Percentiles rank a stretch among this genome's conserved stretches.
Conservation (phyloP, 83 land plant species). For the Isoetes engelmannii region DNA sequence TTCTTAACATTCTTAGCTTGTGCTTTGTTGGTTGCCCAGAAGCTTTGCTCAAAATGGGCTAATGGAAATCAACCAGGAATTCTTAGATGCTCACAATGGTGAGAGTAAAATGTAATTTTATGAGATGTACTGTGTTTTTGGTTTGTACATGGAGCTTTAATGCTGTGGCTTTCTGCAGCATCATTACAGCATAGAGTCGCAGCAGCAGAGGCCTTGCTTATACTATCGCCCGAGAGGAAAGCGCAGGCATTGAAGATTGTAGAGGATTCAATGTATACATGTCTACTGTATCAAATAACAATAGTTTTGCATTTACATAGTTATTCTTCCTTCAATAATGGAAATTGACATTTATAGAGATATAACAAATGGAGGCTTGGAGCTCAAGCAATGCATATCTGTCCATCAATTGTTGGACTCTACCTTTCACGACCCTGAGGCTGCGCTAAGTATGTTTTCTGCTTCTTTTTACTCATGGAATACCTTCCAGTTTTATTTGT, state of each 20-base stretch:
- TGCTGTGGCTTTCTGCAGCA: constrained; percentile 35
- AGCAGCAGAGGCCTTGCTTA: constrained; percentile 76
- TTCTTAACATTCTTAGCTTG: constrained; percentile 2
- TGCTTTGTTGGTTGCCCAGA: constrained; percentile 29
- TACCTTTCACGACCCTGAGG: constrained; percentile 53
- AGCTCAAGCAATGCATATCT: constrained; percentile 66
- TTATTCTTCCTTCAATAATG: too few species aligned
- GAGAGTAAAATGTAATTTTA: neutral
- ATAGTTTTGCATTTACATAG: neutral
- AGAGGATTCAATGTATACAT: constrained; percentile 55
- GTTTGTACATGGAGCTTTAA: neutral
- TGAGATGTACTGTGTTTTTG: neutral
- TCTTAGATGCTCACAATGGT: constrained; percentile 74
- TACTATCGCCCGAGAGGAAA: constrained; percentile 61
- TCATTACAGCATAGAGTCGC: constrained; percentile 92
- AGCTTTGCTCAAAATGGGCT: constrained; percentile 42
- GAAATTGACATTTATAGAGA: too few species aligned
- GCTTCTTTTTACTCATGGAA: neutral
- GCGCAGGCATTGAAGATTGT: constrained; percentile 57
- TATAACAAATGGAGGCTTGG: constrained; percentile 34
- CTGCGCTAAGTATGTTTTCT: constrained; percentile 69
- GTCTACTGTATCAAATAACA: neutral
- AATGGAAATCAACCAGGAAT: constrained; percentile 30
- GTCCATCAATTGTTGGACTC: constrained; percentile 60
- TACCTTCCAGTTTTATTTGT: neutral